Evolutionary conservation across 2,329 filamentous ascomycete species (phyloP).

Genomic region (Aciculosporium take): DNA sequence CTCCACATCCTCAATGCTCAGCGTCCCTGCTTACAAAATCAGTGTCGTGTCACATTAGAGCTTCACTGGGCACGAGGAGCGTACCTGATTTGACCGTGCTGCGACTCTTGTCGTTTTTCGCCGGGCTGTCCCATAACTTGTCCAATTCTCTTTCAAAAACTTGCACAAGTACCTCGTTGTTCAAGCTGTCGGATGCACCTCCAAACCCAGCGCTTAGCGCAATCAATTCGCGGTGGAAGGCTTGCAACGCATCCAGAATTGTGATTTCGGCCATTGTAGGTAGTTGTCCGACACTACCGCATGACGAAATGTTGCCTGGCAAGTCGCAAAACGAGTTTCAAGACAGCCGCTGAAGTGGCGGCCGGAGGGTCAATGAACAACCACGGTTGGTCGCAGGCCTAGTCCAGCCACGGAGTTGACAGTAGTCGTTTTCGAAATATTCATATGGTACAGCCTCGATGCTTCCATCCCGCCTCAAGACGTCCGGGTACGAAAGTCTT

Average conservation of each 20-base stretch:
- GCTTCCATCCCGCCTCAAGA: conserved; percentile 12
- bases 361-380: not conserved
- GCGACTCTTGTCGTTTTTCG: conserved; percentile 62
- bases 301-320: conserved; percentile 21
- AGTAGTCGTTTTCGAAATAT: conserved; percentile 7
- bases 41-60: conserved; percentile 5
- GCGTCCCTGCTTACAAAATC: conserved; percentile 46
- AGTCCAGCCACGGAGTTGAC: conserved; percentile 4
- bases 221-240: conserved; percentile 73
- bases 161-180: conserved; percentile 54
- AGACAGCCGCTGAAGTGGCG: not conserved
- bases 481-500: conserved; percentile 6
- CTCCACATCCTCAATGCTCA: conserved; percentile 56
- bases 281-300: conserved; percentile 29
- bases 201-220: conserved; percentile 56
- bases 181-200: conserved; percentile 48
- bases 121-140: conserved; percentile 57
- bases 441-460: conserved; percentile 21
- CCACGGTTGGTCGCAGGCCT: conserved; percentile 8
- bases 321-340: not conserved
- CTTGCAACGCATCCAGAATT: conserved; percentile 63
- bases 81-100: conserved; percentile 54
- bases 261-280: conserved; percentile 57
- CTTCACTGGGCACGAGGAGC: conserved; percentile 9
- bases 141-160: conserved; percentile 60